phyloP scores from a whole-genome alignment of 148 eudicot genomes.

The Dianthus caryophyllus region DNA sequence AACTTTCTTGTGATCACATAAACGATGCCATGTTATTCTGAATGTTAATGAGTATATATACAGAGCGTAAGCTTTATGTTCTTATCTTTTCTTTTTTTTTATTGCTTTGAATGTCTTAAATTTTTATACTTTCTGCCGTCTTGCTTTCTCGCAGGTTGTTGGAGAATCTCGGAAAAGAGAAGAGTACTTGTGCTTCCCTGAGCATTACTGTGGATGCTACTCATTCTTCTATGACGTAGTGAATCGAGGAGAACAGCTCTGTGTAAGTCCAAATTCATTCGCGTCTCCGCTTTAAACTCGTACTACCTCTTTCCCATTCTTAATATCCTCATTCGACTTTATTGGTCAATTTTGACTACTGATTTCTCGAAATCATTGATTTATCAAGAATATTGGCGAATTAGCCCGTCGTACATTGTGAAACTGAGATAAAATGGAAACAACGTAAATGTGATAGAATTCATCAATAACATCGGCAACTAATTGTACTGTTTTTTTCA shows the following conservation, averaged over 20 bases:
- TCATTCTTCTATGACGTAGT: slow-evolving; percentile 91
- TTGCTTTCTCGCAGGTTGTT: slow-evolving; percentile 41
- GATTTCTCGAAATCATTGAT: too few species aligned
- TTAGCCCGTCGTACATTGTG: too few species aligned
- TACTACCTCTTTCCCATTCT: not conserved
- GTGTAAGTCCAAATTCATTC: slow-evolving; percentile 44
- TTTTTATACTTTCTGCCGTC: not conserved
- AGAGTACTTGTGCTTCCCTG: slow-evolving; percentile 76
- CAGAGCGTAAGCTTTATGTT: too few species aligned
- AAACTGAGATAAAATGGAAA: too few species aligned
- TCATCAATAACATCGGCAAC: too few species aligned
- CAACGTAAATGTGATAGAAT: too few species aligned
- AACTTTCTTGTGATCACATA: too few species aligned
- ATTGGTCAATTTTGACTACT: too few species aligned
- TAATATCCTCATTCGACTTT: not conserved
- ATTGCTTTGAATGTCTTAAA: not conserved
- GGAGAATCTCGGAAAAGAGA: slow-evolving; percentile 90
- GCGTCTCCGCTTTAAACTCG: not conserved
- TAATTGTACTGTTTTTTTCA: too few species aligned
- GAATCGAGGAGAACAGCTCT: slow-evolving; percentile 85
- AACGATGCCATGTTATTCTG: too few species aligned
- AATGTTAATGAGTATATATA: not conserved
- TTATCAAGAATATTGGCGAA: too few species aligned
- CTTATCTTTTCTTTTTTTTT: not conserved
- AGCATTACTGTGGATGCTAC: slow-evolving; percentile 84